Evolutionary conservation across 495 filamentous ascomycete genomes (phyloP), one percentile per base, ranked within the genome.

Genomic region (Corynascus novoguineensis): DNA sequence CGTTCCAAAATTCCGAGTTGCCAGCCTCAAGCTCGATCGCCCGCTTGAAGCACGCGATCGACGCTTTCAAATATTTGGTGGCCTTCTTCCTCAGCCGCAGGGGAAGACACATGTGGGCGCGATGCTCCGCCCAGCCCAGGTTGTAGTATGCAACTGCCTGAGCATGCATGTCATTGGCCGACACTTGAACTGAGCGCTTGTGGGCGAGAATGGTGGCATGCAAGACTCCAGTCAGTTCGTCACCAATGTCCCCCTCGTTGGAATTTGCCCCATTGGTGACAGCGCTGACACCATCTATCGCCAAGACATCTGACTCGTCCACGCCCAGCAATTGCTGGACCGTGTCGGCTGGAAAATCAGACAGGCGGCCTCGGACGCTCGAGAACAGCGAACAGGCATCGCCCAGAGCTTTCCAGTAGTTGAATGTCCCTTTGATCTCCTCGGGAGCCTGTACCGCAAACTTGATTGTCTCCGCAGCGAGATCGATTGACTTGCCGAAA

Each of bases 1-100:
- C 83, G 68, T 96, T 97, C 93, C 93, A 99, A 70, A 97, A 99
- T 63, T 99, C 93, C 0, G 91, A 76, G 65, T 97, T 99, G 28
- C 91, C 88, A 7, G 95, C 87, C 68, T 99, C 93, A 2, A 97
- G 73, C 70, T 97, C 95, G 64, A 99, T 97, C 4, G 95, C 88
- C 50, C 89, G 80, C 72, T 97, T 99, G 82, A 99, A 99, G 69
- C 91, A 95, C 27, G 87, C 82, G 50, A 97, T 85, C 22, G 92
- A 80, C 22, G 90, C 85, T 69, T 86, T 92, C 22, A 95, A 75
- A 59, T 87, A 89, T 53, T 77, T 85, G 15, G 79, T 82, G 2
- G 76, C 64, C 60, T 73, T 75, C 60, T 81, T 74, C 32, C 75
- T 75, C 9, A 79, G 63, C 9, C 67, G 61, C 1, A 64, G 34